phyloP scores from a whole-genome alignment of 805 yeast species.

The Ogataea thermomethanolica region DNA sequence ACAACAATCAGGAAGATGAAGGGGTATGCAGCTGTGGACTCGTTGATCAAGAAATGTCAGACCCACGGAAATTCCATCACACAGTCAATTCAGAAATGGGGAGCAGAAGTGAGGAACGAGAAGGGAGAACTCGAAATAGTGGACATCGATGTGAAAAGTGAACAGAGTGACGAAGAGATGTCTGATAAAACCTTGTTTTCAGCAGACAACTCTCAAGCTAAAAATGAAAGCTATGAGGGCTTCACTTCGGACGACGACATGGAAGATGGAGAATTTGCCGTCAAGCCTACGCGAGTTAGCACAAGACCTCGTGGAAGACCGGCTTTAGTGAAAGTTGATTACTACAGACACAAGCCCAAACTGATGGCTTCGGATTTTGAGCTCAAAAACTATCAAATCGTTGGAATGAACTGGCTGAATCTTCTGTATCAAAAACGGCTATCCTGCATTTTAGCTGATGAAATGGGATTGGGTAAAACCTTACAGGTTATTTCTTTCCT shows the following conservation, averaged over 20 bases:
- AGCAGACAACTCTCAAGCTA: slow-evolving; percentile 31
- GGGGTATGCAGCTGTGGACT: slow-evolving; percentile 93
- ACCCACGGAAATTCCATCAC: slow-evolving; percentile 70
- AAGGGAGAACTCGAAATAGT: slow-evolving; percentile 65
- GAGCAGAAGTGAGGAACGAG: slow-evolving; percentile 66
- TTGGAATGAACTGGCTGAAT: slow-evolving; percentile 93
- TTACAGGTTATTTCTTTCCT: slow-evolving; percentile 93
- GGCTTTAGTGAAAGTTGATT: slow-evolving; percentile 24
- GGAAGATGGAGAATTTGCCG: slow-evolving; percentile 24
- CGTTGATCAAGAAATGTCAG: slow-evolving; percentile 81
- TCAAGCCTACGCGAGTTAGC: slow-evolving; percentile 4
- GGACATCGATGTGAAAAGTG: slow-evolving; percentile 43
- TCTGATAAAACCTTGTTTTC: slow-evolving; percentile 14
- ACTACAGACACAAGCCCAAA: slow-evolving; percentile 69
- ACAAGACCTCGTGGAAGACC: slow-evolving; percentile 20
- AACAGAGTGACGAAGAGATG: slow-evolving; percentile 35
- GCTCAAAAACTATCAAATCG: slow-evolving; percentile 88
- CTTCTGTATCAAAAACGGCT: slow-evolving; percentile 71
- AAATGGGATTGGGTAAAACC: slow-evolving; percentile 97
- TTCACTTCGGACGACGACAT: slow-evolving; percentile 15
- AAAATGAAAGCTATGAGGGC: slow-evolving; percentile 16
- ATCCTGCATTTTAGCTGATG: slow-evolving; percentile 95
- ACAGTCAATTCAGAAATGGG: slow-evolving; percentile 79
- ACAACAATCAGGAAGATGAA: slow-evolving; percentile 65
- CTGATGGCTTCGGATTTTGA: slow-evolving; percentile 59